Evolutionary conservation across 2,329 filamentous ascomycete genomes (phyloP).

Genomic region (Alternaria sp.): DNA sequence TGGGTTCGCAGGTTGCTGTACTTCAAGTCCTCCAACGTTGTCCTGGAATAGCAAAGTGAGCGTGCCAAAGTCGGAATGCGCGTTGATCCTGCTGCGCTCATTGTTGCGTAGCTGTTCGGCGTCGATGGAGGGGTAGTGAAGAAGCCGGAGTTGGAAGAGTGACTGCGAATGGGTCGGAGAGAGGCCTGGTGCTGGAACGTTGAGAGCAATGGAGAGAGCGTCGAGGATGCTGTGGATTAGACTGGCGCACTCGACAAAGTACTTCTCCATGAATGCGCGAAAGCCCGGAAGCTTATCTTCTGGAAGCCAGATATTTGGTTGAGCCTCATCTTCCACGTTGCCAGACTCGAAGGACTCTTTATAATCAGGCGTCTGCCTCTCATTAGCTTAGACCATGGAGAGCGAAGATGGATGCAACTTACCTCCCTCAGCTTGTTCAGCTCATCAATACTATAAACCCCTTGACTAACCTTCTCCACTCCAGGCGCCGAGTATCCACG

Average conservation of each 20-base stretch:
- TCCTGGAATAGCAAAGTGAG: conserved; percentile 54
- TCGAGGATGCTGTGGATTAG: conserved; percentile 36
- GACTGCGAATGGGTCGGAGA: conserved; percentile 30
- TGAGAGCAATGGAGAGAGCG: conserved; percentile 35
- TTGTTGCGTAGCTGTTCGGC: conserved; percentile 28
- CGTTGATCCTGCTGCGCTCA: conserved; percentile 44
- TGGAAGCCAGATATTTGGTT: conserved; percentile 52
- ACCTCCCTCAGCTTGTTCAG: conserved; percentile 23
- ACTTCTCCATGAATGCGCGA: conserved; percentile 33
- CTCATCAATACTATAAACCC: conserved; percentile 28
- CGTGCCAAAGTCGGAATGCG: conserved; percentile 53
- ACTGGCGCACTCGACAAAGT: conserved; percentile 28
- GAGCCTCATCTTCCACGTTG: conserved; percentile 31
- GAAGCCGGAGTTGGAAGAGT: conserved; percentile 44
- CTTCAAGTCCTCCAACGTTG: conserved; percentile 49
- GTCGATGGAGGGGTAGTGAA: conserved; percentile 49
- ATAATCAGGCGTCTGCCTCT: conserved; percentile 31
- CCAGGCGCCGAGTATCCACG: conserved; percentile 50
- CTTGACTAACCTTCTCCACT: conserved; percentile 46
- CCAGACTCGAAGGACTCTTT: conserved; percentile 47
- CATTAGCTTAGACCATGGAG: neutral
- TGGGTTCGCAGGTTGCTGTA: conserved; percentile 35
- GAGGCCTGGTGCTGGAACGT: conserved; percentile 22
- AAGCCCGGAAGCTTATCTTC: conserved; percentile 50
- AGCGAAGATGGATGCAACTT: neutral